A percentile compares a stretch with the other conserved stretches of the same genome.
phyloP scores from a whole-genome alignment of 2,329 filamentous ascomycete genomes.

The Neospermospora avenae region DNA sequence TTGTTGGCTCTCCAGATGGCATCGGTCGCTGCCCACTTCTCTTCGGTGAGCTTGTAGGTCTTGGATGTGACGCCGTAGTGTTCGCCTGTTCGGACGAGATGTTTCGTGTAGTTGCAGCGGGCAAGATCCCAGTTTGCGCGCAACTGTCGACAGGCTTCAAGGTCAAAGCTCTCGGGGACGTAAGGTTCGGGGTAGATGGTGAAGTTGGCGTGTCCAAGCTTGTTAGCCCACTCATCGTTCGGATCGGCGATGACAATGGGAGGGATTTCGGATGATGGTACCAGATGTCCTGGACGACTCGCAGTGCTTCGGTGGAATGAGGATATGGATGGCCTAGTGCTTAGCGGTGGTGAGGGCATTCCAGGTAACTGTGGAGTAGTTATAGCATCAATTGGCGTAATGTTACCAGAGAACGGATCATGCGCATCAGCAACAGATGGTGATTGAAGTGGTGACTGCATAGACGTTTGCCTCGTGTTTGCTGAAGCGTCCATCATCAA shows the following conservation, averaged over 20 bases:
- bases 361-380: conserved; percentile 43
- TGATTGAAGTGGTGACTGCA: conserved; percentile 82
- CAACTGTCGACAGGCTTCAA: conserved; percentile 56
- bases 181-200: conserved; percentile 83
- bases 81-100: conserved; percentile 81
- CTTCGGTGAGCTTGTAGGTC: conserved; percentile 79
- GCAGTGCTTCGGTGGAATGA: conserved; percentile 58
- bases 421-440: conserved; percentile 65
- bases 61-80: conserved; percentile 89
- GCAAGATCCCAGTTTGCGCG: conserved; percentile 80
- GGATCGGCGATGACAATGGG: conserved; percentile 66
- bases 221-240: conserved; percentile 78
- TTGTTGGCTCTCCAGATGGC: conserved; percentile 69
- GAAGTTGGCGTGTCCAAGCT: conserved; percentile 90
- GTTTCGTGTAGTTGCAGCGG: conserved; percentile 82
- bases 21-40: conserved; percentile 85
- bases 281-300: conserved; percentile 43
- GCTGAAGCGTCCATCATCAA: conserved; percentile 57
- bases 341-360: conserved; percentile 68
- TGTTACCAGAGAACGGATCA: conserved; percentile 39
- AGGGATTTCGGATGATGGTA: conserved; percentile 55
- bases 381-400: conserved; percentile 42
- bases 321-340: conserved; percentile 70
- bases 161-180: conserved; percentile 57
- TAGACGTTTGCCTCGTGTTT: conserved; percentile 48